Evolutionary conservation across 1,284 basidiomycete genomes (phyloP).

Genomic region (Porodaedalea pini): DNA sequence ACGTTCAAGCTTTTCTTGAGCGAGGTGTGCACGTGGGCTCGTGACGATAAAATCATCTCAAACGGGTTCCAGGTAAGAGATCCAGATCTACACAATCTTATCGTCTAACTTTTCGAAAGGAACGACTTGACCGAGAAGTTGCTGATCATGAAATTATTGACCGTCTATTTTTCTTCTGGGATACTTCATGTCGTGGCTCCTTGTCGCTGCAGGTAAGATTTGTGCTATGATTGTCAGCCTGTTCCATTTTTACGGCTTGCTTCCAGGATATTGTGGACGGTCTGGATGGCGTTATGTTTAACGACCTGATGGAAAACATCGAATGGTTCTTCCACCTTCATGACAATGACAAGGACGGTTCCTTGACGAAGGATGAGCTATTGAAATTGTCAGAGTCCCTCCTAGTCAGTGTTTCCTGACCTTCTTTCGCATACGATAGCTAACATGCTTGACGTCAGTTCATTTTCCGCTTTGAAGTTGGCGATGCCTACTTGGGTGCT

Average conservation of each 20-base stretch:
- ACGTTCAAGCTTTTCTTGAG: conserved; percentile 92
- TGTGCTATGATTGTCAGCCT: not conserved
- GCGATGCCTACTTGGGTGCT: conserved; percentile 94
- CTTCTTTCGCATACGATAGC: not conserved
- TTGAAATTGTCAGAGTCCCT: conserved; percentile 93
- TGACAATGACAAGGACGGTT: conserved; percentile 95
- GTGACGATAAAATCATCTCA: conserved; percentile 89
- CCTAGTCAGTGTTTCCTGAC: conserved; percentile 52
- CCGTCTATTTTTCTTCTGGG: conserved; percentile 90
- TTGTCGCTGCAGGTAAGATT: conserved; percentile 73
- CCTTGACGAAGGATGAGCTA: conserved; percentile 93
- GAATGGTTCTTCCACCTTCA: conserved; percentile 98
- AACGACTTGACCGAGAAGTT: conserved; percentile 74
- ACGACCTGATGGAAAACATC: conserved; percentile 96
- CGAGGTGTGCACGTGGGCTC: conserved; percentile 93
- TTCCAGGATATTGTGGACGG: conserved; percentile 85
- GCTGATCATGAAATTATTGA: conserved; percentile 83
- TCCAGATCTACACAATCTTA: conserved; percentile 14
- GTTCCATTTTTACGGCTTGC: conserved; percentile 14
- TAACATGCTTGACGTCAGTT: conserved; percentile 51
- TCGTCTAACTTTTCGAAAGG: conserved; percentile 38
- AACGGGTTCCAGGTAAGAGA: conserved; percentile 84
- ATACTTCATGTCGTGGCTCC: conserved; percentile 73
- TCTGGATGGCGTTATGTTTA: conserved; percentile 89
- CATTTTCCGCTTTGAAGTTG: conserved; percentile 96